Base-by-base conservation (phyloP, 495 filamentous ascomycete genomes). In the Talaromyces wortmannii region DNA sequence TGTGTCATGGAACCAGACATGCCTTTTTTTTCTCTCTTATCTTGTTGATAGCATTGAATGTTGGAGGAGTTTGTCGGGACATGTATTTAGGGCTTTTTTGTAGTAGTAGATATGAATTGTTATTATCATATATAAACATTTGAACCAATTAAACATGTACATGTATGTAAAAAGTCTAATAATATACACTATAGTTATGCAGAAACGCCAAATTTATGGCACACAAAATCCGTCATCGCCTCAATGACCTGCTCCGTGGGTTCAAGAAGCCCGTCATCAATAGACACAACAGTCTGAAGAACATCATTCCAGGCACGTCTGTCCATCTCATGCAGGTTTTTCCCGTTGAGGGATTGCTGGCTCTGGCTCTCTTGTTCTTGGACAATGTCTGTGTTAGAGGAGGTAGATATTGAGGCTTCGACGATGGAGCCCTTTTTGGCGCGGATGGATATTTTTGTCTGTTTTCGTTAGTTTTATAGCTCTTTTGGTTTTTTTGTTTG, bases 331-430 rank as follows among this genome's bases (percentile, higher is more conserved):
- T 78, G 76, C 8, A 80, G 57, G 2, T 65, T 67, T 36, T 68
- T 69, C 12, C 65, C 68, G 10, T 71, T 71, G 33, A 80, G 51
- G 16, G 56, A 55, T 53, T 69, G 55, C 31, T 75, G 69, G 31
- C 74, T 60, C n/a, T 55, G 65, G 23, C 17, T 56, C 6, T 65
- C 66, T 61, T 80, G 73, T 12, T 67, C 62, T 17, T 63, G 62
- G 15, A 74, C 74, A 6, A 57, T 48, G 1, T 52, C 55, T 30
- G 62, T 31, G 43, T 79, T 65, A 1, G 60, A 43, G 8, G 77
- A 74, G 13, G 70, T 57, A 3, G 76, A 76, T 32, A 81, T 73
- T 17, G 66, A 62, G 53, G 70, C 76, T 55, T 76, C 72, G 31
- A 76, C 68, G 32, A 77, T 65, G 12, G 67, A 68, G 6, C 74